These are phyloP conservation scores for Saccharomyces hybrid DNA, from an alignment of 1,139 yeast genomes.

Conservation along the genomic window DNA sequence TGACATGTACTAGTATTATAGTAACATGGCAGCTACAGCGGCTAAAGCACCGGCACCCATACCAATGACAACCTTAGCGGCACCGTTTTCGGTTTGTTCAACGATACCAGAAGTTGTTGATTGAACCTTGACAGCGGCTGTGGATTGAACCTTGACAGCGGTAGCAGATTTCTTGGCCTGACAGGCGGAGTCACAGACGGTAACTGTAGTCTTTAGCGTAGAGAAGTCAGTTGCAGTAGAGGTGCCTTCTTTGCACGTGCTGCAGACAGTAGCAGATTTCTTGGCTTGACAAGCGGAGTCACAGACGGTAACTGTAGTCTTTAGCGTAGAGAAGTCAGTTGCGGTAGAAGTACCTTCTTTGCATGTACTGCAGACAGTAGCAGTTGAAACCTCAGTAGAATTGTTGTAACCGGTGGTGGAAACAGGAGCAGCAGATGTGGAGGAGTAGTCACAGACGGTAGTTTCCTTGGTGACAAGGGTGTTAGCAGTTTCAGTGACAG, in stretches of 20 bases:
- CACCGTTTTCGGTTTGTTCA: conserved; percentile 6
- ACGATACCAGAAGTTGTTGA: neutral
- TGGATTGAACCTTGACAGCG: neutral
- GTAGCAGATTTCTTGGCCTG: neutral
- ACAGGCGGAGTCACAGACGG: too few species aligned
- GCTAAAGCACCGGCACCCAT: neutral
- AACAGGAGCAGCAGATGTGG: neutral
- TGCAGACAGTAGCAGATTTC: too few species aligned
- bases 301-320: neutral
- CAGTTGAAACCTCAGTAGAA: neutral
- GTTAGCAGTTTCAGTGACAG: neutral
- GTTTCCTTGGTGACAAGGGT: neutral
- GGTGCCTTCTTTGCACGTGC: too few species aligned
- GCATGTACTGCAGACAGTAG: neutral
- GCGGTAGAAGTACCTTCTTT: neutral
- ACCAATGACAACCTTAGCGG: conserved; percentile 3
- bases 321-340: neutral
- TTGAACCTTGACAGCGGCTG: too few species aligned
- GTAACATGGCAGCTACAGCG: conserved; percentile 6
- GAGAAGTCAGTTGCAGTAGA: too few species aligned
- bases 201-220: too few species aligned
- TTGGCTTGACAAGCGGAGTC: too few species aligned
- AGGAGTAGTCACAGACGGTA: neutral
- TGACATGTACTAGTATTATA: neutral
- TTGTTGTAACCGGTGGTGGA: neutral